Base-by-base conservation (phyloP, 1,284 basidiomycete genomes). In the Rhodotorula sp. region DNA sequence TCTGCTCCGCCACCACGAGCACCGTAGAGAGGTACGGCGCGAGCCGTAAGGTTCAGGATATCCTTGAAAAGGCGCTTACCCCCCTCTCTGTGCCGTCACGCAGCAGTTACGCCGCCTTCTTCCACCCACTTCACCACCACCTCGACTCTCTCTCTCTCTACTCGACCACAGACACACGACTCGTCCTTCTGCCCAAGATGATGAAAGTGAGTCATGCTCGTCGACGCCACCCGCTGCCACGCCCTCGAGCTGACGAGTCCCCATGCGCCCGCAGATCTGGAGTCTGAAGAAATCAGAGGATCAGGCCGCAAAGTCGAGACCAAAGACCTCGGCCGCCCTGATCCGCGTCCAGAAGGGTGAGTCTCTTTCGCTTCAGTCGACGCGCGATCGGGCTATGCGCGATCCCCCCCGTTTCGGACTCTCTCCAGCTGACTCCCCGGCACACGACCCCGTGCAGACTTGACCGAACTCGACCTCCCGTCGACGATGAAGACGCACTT, bases 281-380 rank as follows among this genome's bases (percentile, higher is more conserved):
- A 92, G 89, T 78, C 91, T 97, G 89, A 97, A 97, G 88, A 96
- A 97, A 89, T 91, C 88, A 79, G 91, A 95, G 85, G 91, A 95
- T 81, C 91, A 91, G 69, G 91, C 92, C 66, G 89, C 90, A 23
- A 96, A 93, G 89, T 95, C 89, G 87, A 92, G 91, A 85, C 93
- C 94, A 60, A 97, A 97, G 88, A 97, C 92, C 64, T 93, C 91
- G 78, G 94, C 96, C 18, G 96, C 97, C 48, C 95, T 98, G 83
- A 91, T 99, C 80, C 89, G 96, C 68, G 94, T 98, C 21, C 97
- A 99, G 86, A 99, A 99, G 86, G 96, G 96, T 94, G 76, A 71
- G 85, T 23, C 34, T 23, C 39, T 43, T 14, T 14, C 7, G 39
- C 14, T 14, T 43, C 14, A 20, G 31, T 21, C 56, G 26, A 15